Base-by-base conservation (phyloP, 306 rosid species). In the Vachellia pachyceras region DNA sequence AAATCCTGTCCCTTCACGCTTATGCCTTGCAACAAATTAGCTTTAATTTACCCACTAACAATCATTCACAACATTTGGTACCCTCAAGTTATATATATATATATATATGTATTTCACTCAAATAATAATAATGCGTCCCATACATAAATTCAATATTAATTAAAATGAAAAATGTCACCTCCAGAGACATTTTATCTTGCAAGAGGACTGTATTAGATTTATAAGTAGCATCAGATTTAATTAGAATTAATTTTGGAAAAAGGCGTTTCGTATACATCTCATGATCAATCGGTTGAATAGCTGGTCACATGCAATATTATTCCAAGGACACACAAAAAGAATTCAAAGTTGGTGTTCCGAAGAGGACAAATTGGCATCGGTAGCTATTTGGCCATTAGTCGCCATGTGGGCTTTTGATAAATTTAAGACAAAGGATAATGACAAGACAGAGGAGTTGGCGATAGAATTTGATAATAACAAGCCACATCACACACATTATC, bases 361-460 rank as follows among this genome's bases (percentile, higher is more conserved):
- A 7, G 9, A 15, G 18, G 8, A 18, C 10, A 67, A 39, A 67
- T 37, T 17, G 17, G 3, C 20, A 18, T 18, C 3, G 10, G 0
- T 41, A n/a, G 52, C n/a, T 10, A 68, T 33, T 4, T 7, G 7
- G 57, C 22, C 5, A 29, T 29, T 2, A 7, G 60, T 22, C 5
- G 73, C 3, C 73, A 37, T 67, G 72, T 68, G 47, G 50, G 52
- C 20, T 20, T 68, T 68, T 67, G 47, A 67, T 67, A 37, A 40
- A 7, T n/a, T 39, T 39, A 8, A 41, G 80, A 73, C n/a, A n/a
- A n/a, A n/a, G n/a, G n/a, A n/a, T n/a, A n/a, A n/a, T n/a, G n/a
- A n/a, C n/a, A 83, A 33, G 87, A 86, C 84, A 80, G 80, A 80
- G 12, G 61, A 18, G 50, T 8, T 41, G 20, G 75, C 9, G 3